Evolutionary conservation across 345 rosid species (phyloP), one percentile per base, ranked within the genome.

Genomic region (Eucalyptus pauciflora): DNA sequence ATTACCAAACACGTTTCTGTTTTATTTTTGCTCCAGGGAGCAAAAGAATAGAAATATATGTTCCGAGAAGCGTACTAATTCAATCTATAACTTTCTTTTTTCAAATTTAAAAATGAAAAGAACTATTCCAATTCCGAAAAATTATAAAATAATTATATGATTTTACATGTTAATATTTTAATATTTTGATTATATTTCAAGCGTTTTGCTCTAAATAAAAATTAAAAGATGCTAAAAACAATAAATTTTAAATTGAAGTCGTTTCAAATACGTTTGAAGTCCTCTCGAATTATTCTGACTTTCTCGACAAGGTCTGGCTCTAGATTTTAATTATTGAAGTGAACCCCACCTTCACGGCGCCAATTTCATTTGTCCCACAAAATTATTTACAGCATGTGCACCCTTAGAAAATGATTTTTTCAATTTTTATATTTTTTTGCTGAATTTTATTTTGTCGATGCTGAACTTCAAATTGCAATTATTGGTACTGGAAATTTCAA

Each of bases 11-110:
- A 3, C 0, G 0, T 7, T 52, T 7, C 2, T 7, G 0, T 52
- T 52, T 0, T 17, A 17, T 52, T 17, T 51, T 0, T 7, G 0
- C 18, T 52, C 0, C 1, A 0, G 0, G 0, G 18, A 52, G 20
- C 1, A 52, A 52, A 52, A 52, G 1, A 20, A 52, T 2, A 52
- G 0, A 52, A 52, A 7, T 52, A 8, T 0, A 2, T 52, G 0
- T 52, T 20, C 2, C 58, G 0, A 52, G 0, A 52, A 52, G 58
- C 2, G 1, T 24, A 56, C 62, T 56, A 9, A 56, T 24, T 22
- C 13, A 56, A 56, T 56, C 3, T 56, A 24, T 56, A 29, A 24
- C 62, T 24, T 56, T 56, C 24, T 2, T 24, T 56, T 56, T 56
- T 25, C 62, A 56, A 10, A 56, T 24, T 24, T 24, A 24, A 56